phyloP scores from a whole-genome alignment of 1,284 basidiomycete genomes.

The Veloporphyrellus conicus region DNA sequence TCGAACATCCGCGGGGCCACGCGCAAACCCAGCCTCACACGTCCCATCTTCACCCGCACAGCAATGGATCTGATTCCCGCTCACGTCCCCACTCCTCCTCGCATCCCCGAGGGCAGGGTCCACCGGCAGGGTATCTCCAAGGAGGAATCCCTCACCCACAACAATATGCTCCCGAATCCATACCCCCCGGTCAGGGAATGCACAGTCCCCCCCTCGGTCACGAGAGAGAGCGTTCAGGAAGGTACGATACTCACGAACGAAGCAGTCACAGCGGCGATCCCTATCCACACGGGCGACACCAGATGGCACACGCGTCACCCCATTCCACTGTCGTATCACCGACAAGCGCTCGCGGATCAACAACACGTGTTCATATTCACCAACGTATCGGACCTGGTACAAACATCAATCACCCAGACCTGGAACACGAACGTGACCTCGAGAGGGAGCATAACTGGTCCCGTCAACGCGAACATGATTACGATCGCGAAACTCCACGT shows the following conservation, averaged over 20 bases:
- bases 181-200: constrained; percentile 41
- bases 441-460: constrained; percentile 44
- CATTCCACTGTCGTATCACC: constrained; percentile 36
- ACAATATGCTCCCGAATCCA: constrained; percentile 42
- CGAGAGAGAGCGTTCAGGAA: constrained; percentile 44
- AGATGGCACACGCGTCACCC: constrained; percentile 38
- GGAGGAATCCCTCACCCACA: constrained; percentile 34
- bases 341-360: constrained; percentile 32
- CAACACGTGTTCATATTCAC: constrained; percentile 51
- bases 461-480: constrained; percentile 46
- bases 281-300: constrained; percentile 31
- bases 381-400: constrained; percentile 63
- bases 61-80: constrained; percentile 35
- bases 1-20: constrained; percentile 35
- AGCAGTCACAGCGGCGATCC: constrained; percentile 27
- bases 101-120: constrained; percentile 39
- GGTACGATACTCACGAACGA: constrained; percentile 40
- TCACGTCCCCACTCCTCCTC: constrained; percentile 45
- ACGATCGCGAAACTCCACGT: constrained; percentile 38
- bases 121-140: constrained; percentile 34
- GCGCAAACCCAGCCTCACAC: constrained; percentile 40
- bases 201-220: constrained; percentile 47
- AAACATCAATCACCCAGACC: constrained; percentile 47
- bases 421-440: constrained; percentile 43
- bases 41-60: constrained; percentile 34